Percentiles rank a stretch among this genome's conserved stretches.
Evolutionary conservation across 1,284 basidiomycete genomes (phyloP).

Genomic region (Sanghuangporus weigelae): DNA sequence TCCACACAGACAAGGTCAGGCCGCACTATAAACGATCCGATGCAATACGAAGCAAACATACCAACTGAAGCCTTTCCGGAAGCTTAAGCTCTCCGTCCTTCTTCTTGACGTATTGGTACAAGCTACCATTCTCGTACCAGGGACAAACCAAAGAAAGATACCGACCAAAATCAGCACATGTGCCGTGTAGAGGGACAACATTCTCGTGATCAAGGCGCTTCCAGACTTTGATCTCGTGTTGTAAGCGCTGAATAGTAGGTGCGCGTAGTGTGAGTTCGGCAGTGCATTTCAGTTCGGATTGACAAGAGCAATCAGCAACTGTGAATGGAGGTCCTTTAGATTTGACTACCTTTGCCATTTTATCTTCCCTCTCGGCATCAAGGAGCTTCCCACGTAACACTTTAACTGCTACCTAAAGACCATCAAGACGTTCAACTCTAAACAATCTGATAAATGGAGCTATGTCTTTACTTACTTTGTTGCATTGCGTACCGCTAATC

Average conservation of each 20-base stretch:
- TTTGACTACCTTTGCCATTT: constrained; percentile 20
- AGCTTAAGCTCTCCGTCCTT: constrained; percentile 14
- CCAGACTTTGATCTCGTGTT: constrained; percentile 26
- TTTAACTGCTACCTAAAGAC: constrained; percentile 13
- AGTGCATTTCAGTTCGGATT: not conserved
- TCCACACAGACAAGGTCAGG: not conserved
- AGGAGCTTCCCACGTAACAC: constrained; percentile 4
- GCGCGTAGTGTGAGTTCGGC: no score
- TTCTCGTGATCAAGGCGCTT: constrained; percentile 24
- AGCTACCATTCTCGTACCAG: constrained; percentile 25
- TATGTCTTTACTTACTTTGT: constrained; percentile 13
- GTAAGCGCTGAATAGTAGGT: constrained; percentile 17
- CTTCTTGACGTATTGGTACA: constrained; percentile 21
- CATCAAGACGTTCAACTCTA: not conserved
- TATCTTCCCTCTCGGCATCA: constrained; percentile 5
- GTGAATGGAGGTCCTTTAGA: not conserved
- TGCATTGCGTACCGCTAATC: constrained; percentile 21
- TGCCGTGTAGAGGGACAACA: constrained; percentile 24
- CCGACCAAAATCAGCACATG: constrained; percentile 23
- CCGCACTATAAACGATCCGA: not conserved
- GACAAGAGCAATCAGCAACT: not conserved
- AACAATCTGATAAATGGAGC: no score
- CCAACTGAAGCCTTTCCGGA: constrained; percentile 21
- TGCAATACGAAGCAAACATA: constrained; percentile 9
- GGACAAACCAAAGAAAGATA: constrained; percentile 27